Base-by-base conservation (phyloP, 164 flowering plant species). In the Sedum album region DNA sequence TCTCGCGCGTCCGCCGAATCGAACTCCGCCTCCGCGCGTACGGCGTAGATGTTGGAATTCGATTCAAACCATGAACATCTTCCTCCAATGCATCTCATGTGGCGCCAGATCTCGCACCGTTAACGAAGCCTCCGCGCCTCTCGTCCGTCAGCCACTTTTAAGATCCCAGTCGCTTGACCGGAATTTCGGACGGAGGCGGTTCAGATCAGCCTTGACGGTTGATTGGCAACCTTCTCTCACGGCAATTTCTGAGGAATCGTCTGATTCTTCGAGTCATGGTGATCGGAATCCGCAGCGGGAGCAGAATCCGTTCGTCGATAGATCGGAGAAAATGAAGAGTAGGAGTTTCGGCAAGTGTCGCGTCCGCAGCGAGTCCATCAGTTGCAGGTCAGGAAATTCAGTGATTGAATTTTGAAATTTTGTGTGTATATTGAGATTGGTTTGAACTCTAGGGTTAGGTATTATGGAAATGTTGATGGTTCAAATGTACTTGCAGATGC, bases 21-120 rank as follows among this genome's bases (percentile, higher is more conserved):
- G 33, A 57, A 26, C 62, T 57, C 62, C 62, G 33, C 33, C 62
- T 57, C 33, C 62, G 33, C 62, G 60, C 13, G 11, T 30, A 23
- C 17, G 1, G 25, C 55, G 55, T n/a, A 2, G 62, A 57, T 28
- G 62, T 28, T 57, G 62, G 62, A 57, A 26, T 26, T 57, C 62
- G 62, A 28, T 57, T 57, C 62, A 15, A 57, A 57, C 33, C 18
- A 57, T 57, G 62, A 30, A 57, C 62, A 28, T 28, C 62, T 57
- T 57, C 62, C 62, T 57, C 31, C 62, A 28, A 20, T 57, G 62
- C 62, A 57, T 57, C 31, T 28, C 62, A 18, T 57, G 62, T n/a
- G 33, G 62, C 31, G 15, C 33, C 33, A 28, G 20, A 57, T 28
- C 33, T 7, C 33, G 33, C 33, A 0, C 20, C 20, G 20, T 26